Conservation (phyloP, 106 monocot genomes). For the Xerophyta viscosa region DNA sequence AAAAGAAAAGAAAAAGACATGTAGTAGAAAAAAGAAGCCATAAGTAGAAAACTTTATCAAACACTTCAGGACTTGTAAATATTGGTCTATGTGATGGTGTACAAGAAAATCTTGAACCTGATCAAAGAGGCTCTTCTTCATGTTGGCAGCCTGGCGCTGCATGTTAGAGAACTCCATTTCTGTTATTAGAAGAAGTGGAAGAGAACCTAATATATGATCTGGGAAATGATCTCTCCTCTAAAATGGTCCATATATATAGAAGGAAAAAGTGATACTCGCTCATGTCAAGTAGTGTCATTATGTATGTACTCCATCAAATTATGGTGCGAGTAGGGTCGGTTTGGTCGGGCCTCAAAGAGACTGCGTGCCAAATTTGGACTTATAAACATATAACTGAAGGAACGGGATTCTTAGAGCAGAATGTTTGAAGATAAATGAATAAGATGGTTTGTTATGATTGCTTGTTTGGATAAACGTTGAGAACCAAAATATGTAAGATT, state of each 20-base stretch:
- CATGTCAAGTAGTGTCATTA: not conserved
- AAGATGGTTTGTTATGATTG: no score
- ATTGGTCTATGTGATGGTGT: not conserved
- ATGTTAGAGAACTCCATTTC: slow-evolving; percentile 58
- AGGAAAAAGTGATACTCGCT: not conserved
- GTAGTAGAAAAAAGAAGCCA: no score
- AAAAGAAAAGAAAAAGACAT: no score
- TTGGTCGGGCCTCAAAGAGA: not conserved
- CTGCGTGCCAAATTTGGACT: not conserved
- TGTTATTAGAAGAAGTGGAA: not conserved
- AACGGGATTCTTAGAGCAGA: not conserved
- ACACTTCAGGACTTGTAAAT: not conserved
- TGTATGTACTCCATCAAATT: not conserved
- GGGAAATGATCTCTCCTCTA: not conserved
- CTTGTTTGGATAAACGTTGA: no score
- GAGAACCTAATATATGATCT: not conserved
- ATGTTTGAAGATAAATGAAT: not conserved
- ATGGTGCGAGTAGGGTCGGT: not conserved
- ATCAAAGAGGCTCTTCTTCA: slow-evolving; percentile 83
- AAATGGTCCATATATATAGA: not conserved
- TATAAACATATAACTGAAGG: not conserved
- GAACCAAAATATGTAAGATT: no score
- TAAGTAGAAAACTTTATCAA: not conserved
- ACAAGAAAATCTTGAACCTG: slow-evolving; percentile 38
- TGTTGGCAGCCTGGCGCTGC: slow-evolving; percentile 52